These are phyloP conservation scores for Goffeauzyma gilvescens DNA, from an alignment of 768 basidiomycete species.

Conservation along the genomic window DNA sequence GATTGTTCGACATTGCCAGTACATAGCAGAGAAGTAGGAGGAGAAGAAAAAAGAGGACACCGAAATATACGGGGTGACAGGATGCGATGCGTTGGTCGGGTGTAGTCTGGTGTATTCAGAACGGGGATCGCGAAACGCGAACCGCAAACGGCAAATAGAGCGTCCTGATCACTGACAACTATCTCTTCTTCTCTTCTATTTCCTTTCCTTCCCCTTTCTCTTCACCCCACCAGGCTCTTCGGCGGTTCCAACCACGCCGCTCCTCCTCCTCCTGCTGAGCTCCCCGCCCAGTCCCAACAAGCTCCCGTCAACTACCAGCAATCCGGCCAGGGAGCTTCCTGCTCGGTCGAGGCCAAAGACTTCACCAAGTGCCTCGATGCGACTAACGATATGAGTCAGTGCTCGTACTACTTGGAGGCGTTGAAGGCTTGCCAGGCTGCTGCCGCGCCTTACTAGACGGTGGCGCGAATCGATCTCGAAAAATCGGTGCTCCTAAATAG, in stretches of 20 bases:
- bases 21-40: too few species aligned
- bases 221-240: conserved; percentile 16
- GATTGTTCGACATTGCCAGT: too few species aligned
- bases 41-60: too few species aligned
- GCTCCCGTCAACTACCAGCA: conserved; percentile 22
- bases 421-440: conserved; percentile 32
- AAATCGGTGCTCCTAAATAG: too few species aligned
- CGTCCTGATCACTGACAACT: not conserved
- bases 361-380: conserved; percentile 33
- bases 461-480: too few species aligned
- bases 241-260: conserved; percentile 17
- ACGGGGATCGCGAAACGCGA: too few species aligned
- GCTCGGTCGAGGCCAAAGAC: conserved; percentile 31
- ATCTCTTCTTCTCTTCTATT: not conserved
- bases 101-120: too few species aligned
- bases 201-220: not conserved
- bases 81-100: too few species aligned
- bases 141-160: too few species aligned
- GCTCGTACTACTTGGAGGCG: conserved; percentile 28
- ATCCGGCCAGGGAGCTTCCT: conserved; percentile 15
- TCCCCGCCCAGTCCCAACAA: conserved; percentile 13
- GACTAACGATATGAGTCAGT: conserved; percentile 27
- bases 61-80: too few species aligned
- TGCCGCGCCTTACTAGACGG: conserved; percentile 28
- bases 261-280: conserved; percentile 13